phyloP scores from a whole-genome alignment of 208 protist species.

The Leishmania braziliensis region DNA sequence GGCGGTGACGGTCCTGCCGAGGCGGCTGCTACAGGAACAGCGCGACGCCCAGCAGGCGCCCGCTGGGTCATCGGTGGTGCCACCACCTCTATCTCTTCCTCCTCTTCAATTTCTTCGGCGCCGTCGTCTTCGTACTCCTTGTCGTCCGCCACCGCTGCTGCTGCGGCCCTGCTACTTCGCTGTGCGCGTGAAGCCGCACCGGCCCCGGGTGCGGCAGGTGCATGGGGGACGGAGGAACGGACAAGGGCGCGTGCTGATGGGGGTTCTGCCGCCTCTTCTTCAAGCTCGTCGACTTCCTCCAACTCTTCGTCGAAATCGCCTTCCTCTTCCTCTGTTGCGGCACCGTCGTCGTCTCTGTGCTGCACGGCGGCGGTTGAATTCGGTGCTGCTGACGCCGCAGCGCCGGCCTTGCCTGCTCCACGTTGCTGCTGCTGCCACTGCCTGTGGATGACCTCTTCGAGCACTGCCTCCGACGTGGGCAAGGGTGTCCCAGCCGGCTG shows the following conservation, averaged over 20 bases:
- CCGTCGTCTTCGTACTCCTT: not conserved
- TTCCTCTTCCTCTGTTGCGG: slow-evolving; percentile 29
- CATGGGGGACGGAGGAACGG: not conserved
- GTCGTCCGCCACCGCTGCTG: not conserved
- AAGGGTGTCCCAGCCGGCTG: not conserved
- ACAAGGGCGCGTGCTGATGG: not conserved
- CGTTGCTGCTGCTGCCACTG: slow-evolving; percentile 30
- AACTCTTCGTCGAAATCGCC: slow-evolving; percentile 16
- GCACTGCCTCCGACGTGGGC: not conserved
- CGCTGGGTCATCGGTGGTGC: not conserved
- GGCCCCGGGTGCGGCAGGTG: not conserved
- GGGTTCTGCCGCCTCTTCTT: not conserved
- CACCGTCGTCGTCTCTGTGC: slow-evolving; percentile 16
- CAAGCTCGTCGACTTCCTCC: slow-evolving; percentile 27
- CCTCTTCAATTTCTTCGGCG: not conserved
- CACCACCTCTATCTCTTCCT: slow-evolving; percentile 1
- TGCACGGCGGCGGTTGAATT: slow-evolving; percentile 6
- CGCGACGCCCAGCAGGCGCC: slow-evolving; percentile 1
- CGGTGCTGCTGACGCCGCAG: not conserved
- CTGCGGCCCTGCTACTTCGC: not conserved
- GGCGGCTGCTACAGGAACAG: slow-evolving; percentile 2
- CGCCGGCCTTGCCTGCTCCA: slow-evolving; percentile 3
- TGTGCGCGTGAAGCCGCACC: not conserved
- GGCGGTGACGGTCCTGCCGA: not conserved
- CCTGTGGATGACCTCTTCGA: slow-evolving; percentile 24